Percentiles rank a stretch among this genome's conserved stretches.
Conservation (phyloP, 2,329 filamentous ascomycete species). For the Penicillium sclerotigenum region DNA sequence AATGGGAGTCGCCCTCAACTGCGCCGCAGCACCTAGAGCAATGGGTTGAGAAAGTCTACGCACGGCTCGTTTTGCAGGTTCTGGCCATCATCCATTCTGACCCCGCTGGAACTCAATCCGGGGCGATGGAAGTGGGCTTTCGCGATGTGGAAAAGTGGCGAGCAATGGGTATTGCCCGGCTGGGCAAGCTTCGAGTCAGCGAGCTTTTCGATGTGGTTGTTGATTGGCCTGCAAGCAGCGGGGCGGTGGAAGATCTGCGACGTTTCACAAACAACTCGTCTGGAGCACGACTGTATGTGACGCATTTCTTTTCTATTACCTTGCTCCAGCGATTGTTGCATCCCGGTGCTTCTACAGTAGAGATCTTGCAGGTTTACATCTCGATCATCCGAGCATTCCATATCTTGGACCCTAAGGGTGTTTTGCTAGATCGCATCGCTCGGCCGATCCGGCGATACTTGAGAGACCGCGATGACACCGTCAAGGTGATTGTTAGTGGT, state of each 20-base stretch:
- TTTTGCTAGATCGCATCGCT: conserved; percentile 65
- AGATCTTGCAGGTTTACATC: conserved; percentile 67
- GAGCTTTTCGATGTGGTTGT: conserved; percentile 62
- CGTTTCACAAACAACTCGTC: conserved; percentile 54
- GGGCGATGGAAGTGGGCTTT: conserved; percentile 35
- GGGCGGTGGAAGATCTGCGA: conserved; percentile 60
- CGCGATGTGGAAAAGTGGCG: conserved; percentile 53
- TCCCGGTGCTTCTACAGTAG: conserved; percentile 62
- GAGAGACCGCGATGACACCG: conserved; percentile 62
- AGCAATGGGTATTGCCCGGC: conserved; percentile 52
- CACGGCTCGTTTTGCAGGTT: conserved; percentile 51
- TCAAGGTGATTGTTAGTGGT: conserved; percentile 62
- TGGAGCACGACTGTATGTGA: conserved; percentile 54
- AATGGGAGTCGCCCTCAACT: conserved; percentile 53
- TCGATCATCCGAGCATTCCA: conserved; percentile 64
- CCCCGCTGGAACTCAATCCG: conserved; percentile 22
- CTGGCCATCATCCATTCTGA: conserved; percentile 41
- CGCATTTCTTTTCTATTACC: conserved; percentile 52
- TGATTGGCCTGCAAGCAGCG: conserved; percentile 57
- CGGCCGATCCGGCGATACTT: conserved; percentile 62
- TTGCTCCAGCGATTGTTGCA: conserved; percentile 57
- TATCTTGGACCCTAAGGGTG: conserved; percentile 61
- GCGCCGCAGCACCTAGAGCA: conserved; percentile 50
- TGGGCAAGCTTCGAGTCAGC: conserved; percentile 55
- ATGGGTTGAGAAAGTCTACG: conserved; percentile 57